Base-by-base conservation (phyloP, 345 rosid species). In the Combretum micranthum region DNA sequence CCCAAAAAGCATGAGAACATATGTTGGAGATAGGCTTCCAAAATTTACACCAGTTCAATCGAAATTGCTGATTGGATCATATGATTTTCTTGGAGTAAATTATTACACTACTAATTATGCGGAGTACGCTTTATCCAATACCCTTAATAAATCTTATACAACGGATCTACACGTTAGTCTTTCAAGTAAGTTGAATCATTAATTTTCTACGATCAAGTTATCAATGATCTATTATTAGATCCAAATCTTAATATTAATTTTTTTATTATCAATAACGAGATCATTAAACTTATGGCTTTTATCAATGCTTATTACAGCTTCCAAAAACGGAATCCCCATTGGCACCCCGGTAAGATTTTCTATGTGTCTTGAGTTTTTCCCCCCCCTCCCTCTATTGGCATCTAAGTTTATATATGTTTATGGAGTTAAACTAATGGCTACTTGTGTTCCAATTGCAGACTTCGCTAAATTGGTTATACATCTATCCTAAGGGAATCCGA, bases 71-170 rank as follows among this genome's bases (percentile, higher is more conserved):
- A 77, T 67, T 57, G 80, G 85, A 3, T 82, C 89, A 3, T 42
- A 74, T 0, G 92, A 85, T 66, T 84, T 77, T 53, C 37, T 84
- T 44, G 87, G 85, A 3, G 60, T 77, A 17, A 79, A 84, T 71
- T 84, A 79, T 54, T 84, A 84, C 57, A 79, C 82, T 7, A 53
- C 87, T n/a, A 57, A 63, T 3, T 81, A 64, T 47, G 81, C 61
- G 10, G 44, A 76, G 20, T 50, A 23, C 15, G 22, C 62, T 10
- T 19, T 45, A 15, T 39, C 18, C 14, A 47, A 37, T 51, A n/a
- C 20, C 22, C 2, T 63, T 49, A 67, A 69, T 50, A 56, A 26
- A 3, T 71, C 72, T 44, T 74, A 70, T 50, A 53, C 57, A 13
- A 59, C 75, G 4, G 79, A 74, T 42, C n/a, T 47, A 3, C 77